Percentiles rank a stretch among this genome's conserved stretches.
phyloP scores from a whole-genome alignment of 108 stramenopile species.

The Skeletonema grethae region DNA sequence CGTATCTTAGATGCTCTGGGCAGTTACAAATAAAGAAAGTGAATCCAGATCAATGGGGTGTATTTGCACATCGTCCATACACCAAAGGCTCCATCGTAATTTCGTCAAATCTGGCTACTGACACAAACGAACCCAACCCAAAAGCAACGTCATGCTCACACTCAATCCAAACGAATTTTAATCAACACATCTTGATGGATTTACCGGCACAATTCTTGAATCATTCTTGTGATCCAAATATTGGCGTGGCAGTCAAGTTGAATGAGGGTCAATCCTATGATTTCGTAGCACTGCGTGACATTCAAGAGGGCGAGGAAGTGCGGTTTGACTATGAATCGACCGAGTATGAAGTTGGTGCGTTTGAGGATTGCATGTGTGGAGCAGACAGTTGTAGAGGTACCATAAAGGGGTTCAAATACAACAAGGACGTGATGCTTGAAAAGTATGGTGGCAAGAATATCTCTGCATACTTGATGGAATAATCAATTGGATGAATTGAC shows the following conservation, averaged over 20 bases:
- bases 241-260: constrained; percentile 44
- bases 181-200: constrained; percentile 57
- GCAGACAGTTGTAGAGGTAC: constrained; percentile 43
- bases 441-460: constrained; percentile 43
- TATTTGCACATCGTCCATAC: constrained; percentile 9
- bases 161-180: constrained; percentile 47
- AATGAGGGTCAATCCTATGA: constrained; percentile 48
- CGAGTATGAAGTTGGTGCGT: constrained; percentile 53
- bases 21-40: constrained; percentile 12
- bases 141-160: constrained; percentile 33
- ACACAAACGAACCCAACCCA: background rate
- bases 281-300: constrained; percentile 56
- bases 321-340: constrained; percentile 61
- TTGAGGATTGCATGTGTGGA: constrained; percentile 56
- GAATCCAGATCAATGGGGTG: constrained; percentile 20
- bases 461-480: constrained; percentile 16
- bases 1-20: constrained; percentile 12
- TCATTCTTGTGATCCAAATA: constrained; percentile 64
- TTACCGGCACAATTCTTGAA: constrained; percentile 61
- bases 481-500: background rate
- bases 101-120: constrained; percentile 13
- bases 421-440: constrained; percentile 35
- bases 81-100: constrained; percentile 19
- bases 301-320: constrained; percentile 53
- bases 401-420: constrained; percentile 50